These are phyloP conservation scores for Spergularia azorica DNA, from an alignment of 179 eudicot species.

Conservation along the genomic window DNA sequence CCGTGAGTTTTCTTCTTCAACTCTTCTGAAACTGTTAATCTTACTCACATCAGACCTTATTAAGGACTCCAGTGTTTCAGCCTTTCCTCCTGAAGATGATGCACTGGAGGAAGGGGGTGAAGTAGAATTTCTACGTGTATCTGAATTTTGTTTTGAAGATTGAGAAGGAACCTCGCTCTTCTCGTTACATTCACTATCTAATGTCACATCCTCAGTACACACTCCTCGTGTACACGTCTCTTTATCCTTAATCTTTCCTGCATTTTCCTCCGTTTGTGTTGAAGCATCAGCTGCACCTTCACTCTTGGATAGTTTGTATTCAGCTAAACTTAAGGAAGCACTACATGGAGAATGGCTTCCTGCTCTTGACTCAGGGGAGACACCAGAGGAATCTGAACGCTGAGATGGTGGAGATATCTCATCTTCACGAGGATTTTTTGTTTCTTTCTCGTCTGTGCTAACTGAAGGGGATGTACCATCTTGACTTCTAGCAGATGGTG, in stretches of 20 bases:
- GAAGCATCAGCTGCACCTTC: conserved; percentile 86
- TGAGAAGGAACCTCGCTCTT: conserved; percentile 28
- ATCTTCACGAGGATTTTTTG: conserved; percentile 62
- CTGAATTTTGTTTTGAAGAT: conserved; percentile 35
- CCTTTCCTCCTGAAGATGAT: conserved; percentile 69
- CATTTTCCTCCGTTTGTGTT: conserved; percentile 81
- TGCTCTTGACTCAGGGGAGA: conserved; percentile 66
- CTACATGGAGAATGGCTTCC: conserved; percentile 66
- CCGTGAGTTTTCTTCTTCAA: conserved; percentile 54
- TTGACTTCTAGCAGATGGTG: conserved; percentile 68
- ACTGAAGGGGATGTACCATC: conserved; percentile 76
- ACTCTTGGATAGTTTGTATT: conserved; percentile 57
- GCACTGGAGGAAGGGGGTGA: conserved; percentile 74
- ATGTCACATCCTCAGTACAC: conserved; percentile 72
- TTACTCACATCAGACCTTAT: conserved; percentile 84
- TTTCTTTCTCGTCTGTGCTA: conserved; percentile 62
- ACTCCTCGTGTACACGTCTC: conserved; percentile 81
- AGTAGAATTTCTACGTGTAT: conserved; percentile 34
- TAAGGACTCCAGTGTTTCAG: conserved; percentile 80
- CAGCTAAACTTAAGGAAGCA: conserved; percentile 67
- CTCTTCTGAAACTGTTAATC: conserved; percentile 64
- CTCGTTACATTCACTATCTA: conserved; percentile 42
- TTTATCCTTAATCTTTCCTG: conserved; percentile 38
- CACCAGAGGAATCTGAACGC: conserved; percentile 54
- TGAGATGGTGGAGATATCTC: conserved; percentile 70